Evolutionary conservation across 2,329 filamentous ascomycete species (phyloP).

Genomic region (Oidium heveae): DNA sequence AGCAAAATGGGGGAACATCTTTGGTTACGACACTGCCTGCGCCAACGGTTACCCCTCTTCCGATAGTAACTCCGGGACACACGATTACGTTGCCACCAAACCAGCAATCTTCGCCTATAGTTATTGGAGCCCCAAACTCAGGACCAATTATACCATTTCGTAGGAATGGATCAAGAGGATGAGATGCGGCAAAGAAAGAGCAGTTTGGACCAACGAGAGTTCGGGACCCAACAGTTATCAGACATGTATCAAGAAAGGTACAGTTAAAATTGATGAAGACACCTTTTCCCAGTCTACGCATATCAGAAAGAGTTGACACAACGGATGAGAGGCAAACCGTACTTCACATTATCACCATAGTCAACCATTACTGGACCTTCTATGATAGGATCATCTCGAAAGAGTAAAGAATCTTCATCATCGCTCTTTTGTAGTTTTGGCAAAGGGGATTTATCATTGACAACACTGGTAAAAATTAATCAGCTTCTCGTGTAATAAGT

Average conservation of each 20-base stretch:
- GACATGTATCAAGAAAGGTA: constrained; percentile 52
- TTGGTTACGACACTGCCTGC: constrained; percentile 70
- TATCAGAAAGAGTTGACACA: constrained; percentile 1
- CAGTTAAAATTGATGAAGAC: constrained; percentile 57
- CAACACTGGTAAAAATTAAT: constrained; percentile 39
- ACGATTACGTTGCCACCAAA: constrained; percentile 47
- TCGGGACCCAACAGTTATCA: constrained; percentile 48
- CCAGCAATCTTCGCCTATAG: constrained; percentile 62
- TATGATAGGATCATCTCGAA: constrained; percentile 42
- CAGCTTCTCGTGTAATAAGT: constrained; percentile 30
- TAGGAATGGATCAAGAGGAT: constrained; percentile 50
- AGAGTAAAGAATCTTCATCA: constrained; percentile 37
- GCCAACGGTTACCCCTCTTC: constrained; percentile 46
- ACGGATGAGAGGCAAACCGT: constrained; percentile 2
- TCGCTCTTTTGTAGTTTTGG: constrained; percentile 30
- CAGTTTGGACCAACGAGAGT: constrained; percentile 62
- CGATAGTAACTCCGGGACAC: constrained; percentile 54
- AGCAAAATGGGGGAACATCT: constrained; percentile 35
- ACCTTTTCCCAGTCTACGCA: constrained; percentile 31
- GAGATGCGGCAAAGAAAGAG: constrained; percentile 46
- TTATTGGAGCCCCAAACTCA: constrained; percentile 48
- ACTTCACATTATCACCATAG: constrained; percentile 52
- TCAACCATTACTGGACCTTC: constrained; percentile 46
- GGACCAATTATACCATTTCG: constrained; percentile 53
- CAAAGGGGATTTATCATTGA: constrained; percentile 39